These are phyloP conservation scores for Thozetella sp. DNA, from an alignment of 495 filamentous ascomycete genomes.

Conservation along the genomic window DNA sequence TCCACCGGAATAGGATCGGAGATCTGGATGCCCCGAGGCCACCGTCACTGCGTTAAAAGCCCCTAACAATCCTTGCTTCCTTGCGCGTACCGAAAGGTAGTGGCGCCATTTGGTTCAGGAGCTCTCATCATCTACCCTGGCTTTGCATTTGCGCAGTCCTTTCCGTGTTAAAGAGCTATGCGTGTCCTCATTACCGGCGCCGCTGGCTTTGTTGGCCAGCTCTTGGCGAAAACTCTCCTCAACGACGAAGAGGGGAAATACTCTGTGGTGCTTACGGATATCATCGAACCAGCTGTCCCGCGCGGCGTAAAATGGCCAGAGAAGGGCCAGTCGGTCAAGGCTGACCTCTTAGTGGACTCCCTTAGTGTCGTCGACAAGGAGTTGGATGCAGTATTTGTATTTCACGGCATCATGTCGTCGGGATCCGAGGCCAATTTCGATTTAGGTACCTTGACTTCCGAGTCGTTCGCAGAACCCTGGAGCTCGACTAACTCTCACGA, in stretches of 20 bases:
- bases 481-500: background rate
- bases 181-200: constrained; percentile 62
- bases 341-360: constrained; percentile 49
- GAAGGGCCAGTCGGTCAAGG: constrained; percentile 11
- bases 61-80: no score
- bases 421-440: constrained; percentile 66
- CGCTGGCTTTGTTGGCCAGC: constrained; percentile 61
- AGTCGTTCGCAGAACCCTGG: no score
- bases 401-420: constrained; percentile 71
- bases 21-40: no score
- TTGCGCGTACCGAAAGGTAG: no score
- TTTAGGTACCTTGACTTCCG: constrained; percentile 58
- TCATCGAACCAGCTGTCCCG: constrained; percentile 36
- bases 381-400: constrained; percentile 57
- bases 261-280: constrained; percentile 55
- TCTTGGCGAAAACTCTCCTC: constrained; percentile 52
- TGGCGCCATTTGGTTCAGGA: background rate
- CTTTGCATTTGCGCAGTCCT: background rate
- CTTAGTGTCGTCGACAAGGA: constrained; percentile 38
- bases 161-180: constrained; percentile 25
- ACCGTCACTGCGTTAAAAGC: no score
- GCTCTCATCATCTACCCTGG: background rate
- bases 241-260: constrained; percentile 34
- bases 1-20: no score
- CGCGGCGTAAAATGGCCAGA: constrained; percentile 5